Conservation (phyloP, 306 rosid genomes). For the Cucumis cinereus region DNA sequence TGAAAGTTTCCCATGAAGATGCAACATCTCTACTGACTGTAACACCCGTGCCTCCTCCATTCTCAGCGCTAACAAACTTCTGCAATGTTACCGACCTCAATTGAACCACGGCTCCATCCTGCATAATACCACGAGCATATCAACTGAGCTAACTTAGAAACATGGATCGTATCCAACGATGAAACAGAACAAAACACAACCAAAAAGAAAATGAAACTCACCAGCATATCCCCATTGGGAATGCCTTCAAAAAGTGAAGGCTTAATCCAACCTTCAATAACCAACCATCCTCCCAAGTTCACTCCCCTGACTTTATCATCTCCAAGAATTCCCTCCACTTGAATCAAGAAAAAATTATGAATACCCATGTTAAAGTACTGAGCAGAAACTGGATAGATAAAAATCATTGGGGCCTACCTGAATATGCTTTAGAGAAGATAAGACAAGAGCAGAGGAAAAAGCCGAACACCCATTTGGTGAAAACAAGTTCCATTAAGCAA, state of each 20-base stretch:
- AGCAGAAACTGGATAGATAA: conserved; percentile 3
- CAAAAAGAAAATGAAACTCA: conserved; percentile 26
- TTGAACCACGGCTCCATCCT: conserved; percentile 82
- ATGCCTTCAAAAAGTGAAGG: conserved; percentile 91
- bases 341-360: neutral
- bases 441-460: conserved; percentile 42
- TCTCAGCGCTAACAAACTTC: conserved; percentile 68
- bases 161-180: neutral
- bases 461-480: conserved; percentile 46
- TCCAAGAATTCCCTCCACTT: conserved; percentile 63
- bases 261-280: conserved; percentile 93
- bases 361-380: neutral
- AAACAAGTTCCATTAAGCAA: conserved; percentile 60
- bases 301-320: conserved; percentile 66
- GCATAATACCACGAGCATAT: conserved; percentile 13
- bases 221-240: conserved; percentile 88
- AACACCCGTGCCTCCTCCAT: conserved; percentile 73
- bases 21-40: conserved; percentile 56
- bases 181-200: neutral
- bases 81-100: conserved; percentile 66
- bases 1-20: conserved; percentile 88
- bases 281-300: conserved; percentile 96
- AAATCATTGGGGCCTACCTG: conserved; percentile 36
- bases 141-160: conserved; percentile 11
- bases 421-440: conserved; percentile 35